Evolutionary conservation across 2,329 filamentous ascomycete species (phyloP).

Genomic region (Orbilia ellipsospora): DNA sequence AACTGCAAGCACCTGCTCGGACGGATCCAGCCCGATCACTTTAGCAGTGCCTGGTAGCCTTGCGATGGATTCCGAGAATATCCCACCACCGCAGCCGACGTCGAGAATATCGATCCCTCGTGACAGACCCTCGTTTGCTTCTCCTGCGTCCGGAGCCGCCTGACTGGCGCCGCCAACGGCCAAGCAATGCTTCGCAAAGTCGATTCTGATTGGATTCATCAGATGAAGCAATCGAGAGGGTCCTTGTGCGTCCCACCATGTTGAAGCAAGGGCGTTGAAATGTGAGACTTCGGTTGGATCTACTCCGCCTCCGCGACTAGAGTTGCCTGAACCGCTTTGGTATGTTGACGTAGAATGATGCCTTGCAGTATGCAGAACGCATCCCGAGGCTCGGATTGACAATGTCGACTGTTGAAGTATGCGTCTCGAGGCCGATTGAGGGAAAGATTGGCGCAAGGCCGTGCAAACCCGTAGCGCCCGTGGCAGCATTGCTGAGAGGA

Average conservation of each 20-base stretch:
- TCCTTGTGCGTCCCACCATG: constrained; percentile 97
- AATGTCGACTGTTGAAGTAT: not conserved
- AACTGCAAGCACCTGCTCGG: constrained; percentile 76
- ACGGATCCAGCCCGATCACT: constrained; percentile 83
- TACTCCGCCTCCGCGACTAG: constrained; percentile 68
- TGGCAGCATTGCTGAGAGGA: constrained; percentile 28
- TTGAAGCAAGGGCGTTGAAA: constrained; percentile 90
- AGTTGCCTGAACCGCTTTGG: constrained; percentile 28
- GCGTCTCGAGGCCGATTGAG: constrained; percentile 10
- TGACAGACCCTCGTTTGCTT: constrained; percentile 25
- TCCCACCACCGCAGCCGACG: constrained; percentile 93
- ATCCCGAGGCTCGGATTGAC: constrained; percentile 5
- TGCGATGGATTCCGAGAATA: constrained; percentile 90
- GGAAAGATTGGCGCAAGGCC: constrained; percentile 32
- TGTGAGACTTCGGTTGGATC: constrained; percentile 90
- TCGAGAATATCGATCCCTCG: constrained; percentile 79
- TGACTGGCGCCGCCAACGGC: constrained; percentile 66
- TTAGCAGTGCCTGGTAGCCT: constrained; percentile 71
- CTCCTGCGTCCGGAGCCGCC: constrained; percentile 59
- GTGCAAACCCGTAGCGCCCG: constrained; percentile 41
- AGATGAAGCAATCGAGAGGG: constrained; percentile 91
- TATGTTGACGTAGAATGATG: constrained; percentile 43
- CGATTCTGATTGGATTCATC: constrained; percentile 96
- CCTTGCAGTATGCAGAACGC: constrained; percentile 32
- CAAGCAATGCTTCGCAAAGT: constrained; percentile 83